Conservation (phyloP, 2,329 filamentous ascomycete species). For the Byssochlamys sp. region DNA sequence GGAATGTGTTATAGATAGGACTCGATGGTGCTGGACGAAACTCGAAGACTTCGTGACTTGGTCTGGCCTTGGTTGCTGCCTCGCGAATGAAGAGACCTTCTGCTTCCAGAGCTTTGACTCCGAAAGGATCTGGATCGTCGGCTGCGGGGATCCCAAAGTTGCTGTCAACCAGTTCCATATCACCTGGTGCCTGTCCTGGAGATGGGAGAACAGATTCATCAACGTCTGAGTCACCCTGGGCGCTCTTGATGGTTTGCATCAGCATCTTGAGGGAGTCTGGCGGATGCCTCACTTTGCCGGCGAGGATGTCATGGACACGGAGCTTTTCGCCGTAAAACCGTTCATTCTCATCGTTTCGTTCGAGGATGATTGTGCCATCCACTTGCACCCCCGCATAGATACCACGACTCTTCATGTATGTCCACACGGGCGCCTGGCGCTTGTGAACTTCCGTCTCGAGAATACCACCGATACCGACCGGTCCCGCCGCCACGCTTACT, state of each 20-base stretch:
- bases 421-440: constrained; percentile 63
- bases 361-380: constrained; percentile 77
- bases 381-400: constrained; percentile 80
- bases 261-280: constrained; percentile 51
- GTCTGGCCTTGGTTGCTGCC: constrained; percentile 66
- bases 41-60: constrained; percentile 71
- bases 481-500: constrained; percentile 65
- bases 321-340: constrained; percentile 67
- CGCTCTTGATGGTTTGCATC: constrained; percentile 75
- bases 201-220: constrained; percentile 58
- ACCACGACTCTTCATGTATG: constrained; percentile 80
- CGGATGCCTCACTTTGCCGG: constrained; percentile 50
- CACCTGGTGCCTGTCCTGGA: constrained; percentile 64
- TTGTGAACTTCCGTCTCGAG: constrained; percentile 62
- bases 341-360: constrained; percentile 79
- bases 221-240: constrained; percentile 70
- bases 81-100: constrained; percentile 83
- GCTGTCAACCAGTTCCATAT: constrained; percentile 51
- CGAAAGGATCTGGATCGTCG: constrained; percentile 84
- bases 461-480: constrained; percentile 64
- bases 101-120: constrained; percentile 72
- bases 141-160: constrained; percentile 68
- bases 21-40: constrained; percentile 69
- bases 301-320: constrained; percentile 53
- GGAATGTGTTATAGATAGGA: constrained; percentile 52